Conservation (phyloP, 768 basidiomycete species). For the Piloderma croceum region DNA sequence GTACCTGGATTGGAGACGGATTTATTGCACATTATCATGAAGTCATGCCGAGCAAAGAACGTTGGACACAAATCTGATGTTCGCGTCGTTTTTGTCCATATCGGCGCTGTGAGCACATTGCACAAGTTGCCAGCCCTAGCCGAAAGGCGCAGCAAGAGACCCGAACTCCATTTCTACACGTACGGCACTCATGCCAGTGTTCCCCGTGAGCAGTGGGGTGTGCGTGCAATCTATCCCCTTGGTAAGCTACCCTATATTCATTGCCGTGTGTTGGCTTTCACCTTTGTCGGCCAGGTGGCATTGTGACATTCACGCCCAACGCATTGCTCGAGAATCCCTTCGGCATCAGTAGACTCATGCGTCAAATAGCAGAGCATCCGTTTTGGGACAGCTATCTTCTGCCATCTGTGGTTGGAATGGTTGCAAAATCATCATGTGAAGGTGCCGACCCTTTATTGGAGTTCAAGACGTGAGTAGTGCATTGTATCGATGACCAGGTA, state of each 20-base stretch:
- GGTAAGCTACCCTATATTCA: constrained; percentile 36
- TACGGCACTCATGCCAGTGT: constrained; percentile 62
- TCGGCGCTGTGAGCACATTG: constrained; percentile 46
- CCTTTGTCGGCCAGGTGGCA: constrained; percentile 46
- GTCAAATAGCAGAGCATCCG: constrained; percentile 51
- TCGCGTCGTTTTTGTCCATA: constrained; percentile 61
- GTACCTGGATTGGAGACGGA: constrained; percentile 37
- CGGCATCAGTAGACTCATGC: constrained; percentile 43
- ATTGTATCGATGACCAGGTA: neutral
- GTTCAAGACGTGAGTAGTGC: too few species aligned
- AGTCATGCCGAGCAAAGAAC: constrained; percentile 35
- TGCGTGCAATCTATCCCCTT: constrained; percentile 61
- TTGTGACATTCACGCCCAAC: constrained; percentile 64
- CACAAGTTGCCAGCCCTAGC: constrained; percentile 45
- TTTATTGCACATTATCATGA: constrained; percentile 39
- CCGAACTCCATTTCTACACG: constrained; percentile 54
- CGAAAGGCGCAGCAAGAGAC: constrained; percentile 38
- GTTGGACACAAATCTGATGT: constrained; percentile 35
- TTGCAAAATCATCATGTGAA: constrained; percentile 34
- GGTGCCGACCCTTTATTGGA: constrained; percentile 36
- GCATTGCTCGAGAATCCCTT: constrained; percentile 52
- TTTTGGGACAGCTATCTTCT: constrained; percentile 65
- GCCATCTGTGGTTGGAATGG: constrained; percentile 58
- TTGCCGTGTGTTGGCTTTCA: constrained; percentile 1
- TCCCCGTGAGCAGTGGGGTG: constrained; percentile 49